Conservation (phyloP, 345 rosid species). For the Pistacia integerrima region DNA sequence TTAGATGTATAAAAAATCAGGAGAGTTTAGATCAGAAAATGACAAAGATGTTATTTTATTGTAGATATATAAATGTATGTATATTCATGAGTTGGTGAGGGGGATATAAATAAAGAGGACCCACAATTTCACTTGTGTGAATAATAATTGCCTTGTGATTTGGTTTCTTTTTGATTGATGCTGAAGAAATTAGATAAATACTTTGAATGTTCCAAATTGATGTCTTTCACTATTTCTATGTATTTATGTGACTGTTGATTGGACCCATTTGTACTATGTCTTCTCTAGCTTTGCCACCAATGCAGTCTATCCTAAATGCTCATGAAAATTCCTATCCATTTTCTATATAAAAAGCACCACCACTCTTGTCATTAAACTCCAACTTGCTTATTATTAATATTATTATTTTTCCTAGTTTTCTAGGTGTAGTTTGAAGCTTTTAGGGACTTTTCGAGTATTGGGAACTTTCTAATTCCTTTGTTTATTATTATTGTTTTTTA, state of each 20-base stretch:
- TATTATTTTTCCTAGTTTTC: background rate
- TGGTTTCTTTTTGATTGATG: slow-evolving; percentile 22
- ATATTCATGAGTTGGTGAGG: slow-evolving; percentile 15
- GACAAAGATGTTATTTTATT: too few species aligned
- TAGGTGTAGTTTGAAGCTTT: background rate
- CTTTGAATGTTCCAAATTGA: slow-evolving; percentile 43
- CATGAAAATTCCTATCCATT: slow-evolving; percentile 18
- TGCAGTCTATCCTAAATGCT: background rate
- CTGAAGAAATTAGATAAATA: slow-evolving; percentile 13
- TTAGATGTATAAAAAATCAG: too few species aligned
- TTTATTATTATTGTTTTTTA: too few species aligned
- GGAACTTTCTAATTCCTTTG: too few species aligned
- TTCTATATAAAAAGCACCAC: slow-evolving; percentile 30
- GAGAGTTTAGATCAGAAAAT: too few species aligned
- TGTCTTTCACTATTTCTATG: slow-evolving; percentile 17
- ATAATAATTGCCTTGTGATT: slow-evolving; percentile 8
- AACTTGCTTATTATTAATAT: background rate
- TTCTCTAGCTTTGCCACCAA: slow-evolving; percentile 5
- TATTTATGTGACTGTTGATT: background rate
- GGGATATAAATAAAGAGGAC: slow-evolving; percentile 30
- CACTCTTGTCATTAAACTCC: slow-evolving; percentile 17
- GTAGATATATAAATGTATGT: slow-evolving; percentile 14
- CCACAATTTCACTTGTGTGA: slow-evolving; percentile 26
- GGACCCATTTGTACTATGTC: slow-evolving; percentile 3
- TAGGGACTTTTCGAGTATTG: background rate